Percentiles rank a stretch among this genome's conserved stretches.
Conservation (phyloP, 495 filamentous ascomycete genomes). For the Staphylotrichum tortipilum region DNA sequence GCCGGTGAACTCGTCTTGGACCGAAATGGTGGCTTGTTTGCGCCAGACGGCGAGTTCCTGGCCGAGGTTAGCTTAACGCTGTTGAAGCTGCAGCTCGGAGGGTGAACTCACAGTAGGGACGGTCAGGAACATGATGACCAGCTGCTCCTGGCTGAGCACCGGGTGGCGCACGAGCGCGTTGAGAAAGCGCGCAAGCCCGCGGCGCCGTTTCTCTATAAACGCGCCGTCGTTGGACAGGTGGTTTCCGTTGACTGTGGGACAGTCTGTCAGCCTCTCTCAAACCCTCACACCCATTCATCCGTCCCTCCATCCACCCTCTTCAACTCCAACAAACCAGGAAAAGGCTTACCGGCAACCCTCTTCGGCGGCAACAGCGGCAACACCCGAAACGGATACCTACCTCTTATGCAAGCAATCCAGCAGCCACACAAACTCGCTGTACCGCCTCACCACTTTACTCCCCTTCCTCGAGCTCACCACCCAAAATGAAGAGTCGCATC, state of each 20-base stretch:
- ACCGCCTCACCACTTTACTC: constrained; percentile 84
- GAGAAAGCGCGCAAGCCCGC: constrained; percentile 77
- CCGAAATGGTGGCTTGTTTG: constrained; percentile 93
- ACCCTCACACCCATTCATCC: too few relatives aligned
- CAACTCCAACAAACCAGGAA: too few relatives aligned
- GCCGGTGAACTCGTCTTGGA: constrained; percentile 85
- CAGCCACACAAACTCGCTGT: constrained; percentile 98
- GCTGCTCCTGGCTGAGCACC: constrained; percentile 81
- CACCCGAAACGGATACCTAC: constrained; percentile 86
- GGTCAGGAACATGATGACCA: constrained; percentile 96
- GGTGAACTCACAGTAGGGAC: constrained; percentile 72
- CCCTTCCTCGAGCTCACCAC: constrained; percentile 66
- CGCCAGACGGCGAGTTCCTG: constrained; percentile 97
- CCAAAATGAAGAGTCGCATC: too few relatives aligned
- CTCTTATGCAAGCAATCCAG: constrained; percentile 92
- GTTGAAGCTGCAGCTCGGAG: too few relatives aligned
- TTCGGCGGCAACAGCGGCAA: constrained; percentile 90
- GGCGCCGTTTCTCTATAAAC: constrained; percentile 92
- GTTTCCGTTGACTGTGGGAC: constrained; percentile 73
- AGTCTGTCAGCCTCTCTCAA: too few relatives aligned
- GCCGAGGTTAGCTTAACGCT: too few relatives aligned
- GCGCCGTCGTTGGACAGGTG: constrained; percentile 86
- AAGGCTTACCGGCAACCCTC: constrained; percentile 34
- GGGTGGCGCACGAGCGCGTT: constrained; percentile 92
- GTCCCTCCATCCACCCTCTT: too few relatives aligned